These are phyloP conservation scores for Liriodendron chinense DNA, from an alignment of 164 flowering plant genomes.

Conservation along the genomic window DNA sequence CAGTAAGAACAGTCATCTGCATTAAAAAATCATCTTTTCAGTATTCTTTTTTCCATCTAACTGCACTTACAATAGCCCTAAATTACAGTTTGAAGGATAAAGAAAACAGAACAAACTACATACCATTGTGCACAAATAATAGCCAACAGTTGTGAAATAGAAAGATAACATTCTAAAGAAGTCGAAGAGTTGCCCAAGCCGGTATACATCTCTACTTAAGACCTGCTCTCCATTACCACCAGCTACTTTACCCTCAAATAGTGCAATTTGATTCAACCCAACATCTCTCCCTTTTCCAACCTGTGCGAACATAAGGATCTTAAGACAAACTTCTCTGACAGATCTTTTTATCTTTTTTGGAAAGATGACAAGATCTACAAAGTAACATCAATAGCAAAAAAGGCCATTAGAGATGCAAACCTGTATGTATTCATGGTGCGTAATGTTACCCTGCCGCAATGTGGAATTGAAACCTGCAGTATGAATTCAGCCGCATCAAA, in stretches of 20 bases:
- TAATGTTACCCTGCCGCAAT: conserved; percentile 87
- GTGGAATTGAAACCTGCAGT: conserved; percentile 93
- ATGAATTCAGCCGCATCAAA: not conserved
- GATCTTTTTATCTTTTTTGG: not conserved
- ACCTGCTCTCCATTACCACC: conserved; percentile 99
- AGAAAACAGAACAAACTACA: not conserved
- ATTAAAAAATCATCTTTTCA: conserved; percentile 3
- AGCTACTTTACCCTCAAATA: conserved; percentile 98
- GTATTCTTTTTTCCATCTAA: too few species aligned
- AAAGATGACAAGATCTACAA: not conserved
- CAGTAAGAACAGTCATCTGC: conserved; percentile 98
- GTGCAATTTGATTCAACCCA: conserved; percentile 94
- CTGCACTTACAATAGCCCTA: too few species aligned
- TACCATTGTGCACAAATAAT: conserved; percentile 96
- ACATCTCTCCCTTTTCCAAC: conserved; percentile 99
- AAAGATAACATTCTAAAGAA: conserved; percentile 95
- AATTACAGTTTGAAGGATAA: not conserved
- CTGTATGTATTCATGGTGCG: conserved; percentile 99
- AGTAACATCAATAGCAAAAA: not conserved
- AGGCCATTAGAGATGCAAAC: conserved; percentile 26
- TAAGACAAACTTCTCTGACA: not conserved
- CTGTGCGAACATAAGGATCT: conserved; percentile 27
- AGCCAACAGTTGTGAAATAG: conserved; percentile 91
- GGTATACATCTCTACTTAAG: conserved; percentile 87
- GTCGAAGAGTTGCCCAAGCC: conserved; percentile 94